phyloP scores from a whole-genome alignment of 2,329 filamentous ascomycete genomes.

The Paraphoma chrysanthemicola region DNA sequence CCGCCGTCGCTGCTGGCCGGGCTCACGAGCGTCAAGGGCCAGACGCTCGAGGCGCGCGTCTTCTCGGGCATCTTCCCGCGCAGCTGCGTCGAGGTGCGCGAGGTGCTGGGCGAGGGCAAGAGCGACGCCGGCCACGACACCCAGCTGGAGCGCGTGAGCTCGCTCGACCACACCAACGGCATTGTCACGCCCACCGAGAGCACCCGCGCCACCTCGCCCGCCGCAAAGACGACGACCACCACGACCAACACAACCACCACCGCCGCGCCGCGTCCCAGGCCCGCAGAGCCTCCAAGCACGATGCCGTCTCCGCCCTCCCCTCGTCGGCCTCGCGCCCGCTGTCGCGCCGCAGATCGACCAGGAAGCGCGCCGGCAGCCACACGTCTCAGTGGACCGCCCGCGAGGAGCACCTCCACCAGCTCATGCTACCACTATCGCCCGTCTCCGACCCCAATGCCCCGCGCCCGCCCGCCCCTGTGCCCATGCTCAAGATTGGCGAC shows the following conservation, averaged over 20 bases:
- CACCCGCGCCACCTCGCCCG: slow-evolving; percentile 37
- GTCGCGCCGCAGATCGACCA: slow-evolving; percentile 36
- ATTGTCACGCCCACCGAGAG: slow-evolving; percentile 48
- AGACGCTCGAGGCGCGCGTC: slow-evolving; percentile 92
- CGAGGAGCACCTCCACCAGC: slow-evolving; percentile 48
- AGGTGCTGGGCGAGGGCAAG: slow-evolving; percentile 74
- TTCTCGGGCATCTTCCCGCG: slow-evolving; percentile 98
- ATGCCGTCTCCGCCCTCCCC: slow-evolving; percentile 31
- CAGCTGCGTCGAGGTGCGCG: slow-evolving; percentile 92
- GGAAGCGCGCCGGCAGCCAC: slow-evolving; percentile 44
- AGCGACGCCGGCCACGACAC: slow-evolving; percentile 24
- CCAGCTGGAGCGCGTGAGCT: slow-evolving; percentile 13
- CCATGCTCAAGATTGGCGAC: slow-evolving; percentile 96
- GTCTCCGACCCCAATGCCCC: slow-evolving; percentile 67
- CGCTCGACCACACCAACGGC: slow-evolving; percentile 43
- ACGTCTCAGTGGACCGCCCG: slow-evolving; percentile 49
- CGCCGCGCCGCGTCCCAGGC: slow-evolving; percentile 8
- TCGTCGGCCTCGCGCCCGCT: slow-evolving; percentile 33
- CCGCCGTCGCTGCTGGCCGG: slow-evolving; percentile 92
- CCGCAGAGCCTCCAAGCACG: slow-evolving; percentile 31
- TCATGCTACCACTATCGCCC: slow-evolving; percentile 48
- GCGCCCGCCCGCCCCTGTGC: slow-evolving; percentile 89
- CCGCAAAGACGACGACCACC: slow-evolving; percentile 21
- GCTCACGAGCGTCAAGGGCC: slow-evolving; percentile 86
- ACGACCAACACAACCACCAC: slow-evolving; percentile 24